Conservation (phyloP, 306 rosid species). For the Mimosa pudica region DNA sequence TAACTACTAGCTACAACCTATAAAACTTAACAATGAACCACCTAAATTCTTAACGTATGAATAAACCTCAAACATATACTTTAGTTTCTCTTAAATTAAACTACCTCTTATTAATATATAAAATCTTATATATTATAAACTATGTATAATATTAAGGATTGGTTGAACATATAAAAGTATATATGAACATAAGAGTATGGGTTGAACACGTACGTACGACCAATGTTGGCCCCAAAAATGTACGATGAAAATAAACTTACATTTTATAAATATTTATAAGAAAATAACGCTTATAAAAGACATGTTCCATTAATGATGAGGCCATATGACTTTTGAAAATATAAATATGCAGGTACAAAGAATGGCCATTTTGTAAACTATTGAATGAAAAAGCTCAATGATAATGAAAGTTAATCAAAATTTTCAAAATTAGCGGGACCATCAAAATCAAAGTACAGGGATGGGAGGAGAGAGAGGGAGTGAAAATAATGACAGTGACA, state of each 20-base stretch:
- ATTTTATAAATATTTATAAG: background rate
- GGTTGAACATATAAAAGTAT: too few relatives aligned
- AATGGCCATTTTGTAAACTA: background rate
- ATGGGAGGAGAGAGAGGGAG: constrained; percentile 27
- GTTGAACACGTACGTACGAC: background rate
- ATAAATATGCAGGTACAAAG: background rate
- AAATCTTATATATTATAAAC: too few relatives aligned
- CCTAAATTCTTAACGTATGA: too few relatives aligned
- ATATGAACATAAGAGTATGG: background rate
- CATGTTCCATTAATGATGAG: background rate
- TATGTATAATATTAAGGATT: too few relatives aligned
- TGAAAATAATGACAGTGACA: background rate
- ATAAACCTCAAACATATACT: too few relatives aligned
- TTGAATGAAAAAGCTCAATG: background rate
- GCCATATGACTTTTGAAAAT: background rate
- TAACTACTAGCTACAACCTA: too few relatives aligned
- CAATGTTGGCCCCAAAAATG: background rate
- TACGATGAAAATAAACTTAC: background rate
- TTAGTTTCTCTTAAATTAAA: too few relatives aligned
- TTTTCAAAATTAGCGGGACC: constrained; percentile 4
- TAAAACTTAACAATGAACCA: too few relatives aligned
- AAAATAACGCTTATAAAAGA: background rate
- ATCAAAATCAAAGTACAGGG: constrained; percentile 32
- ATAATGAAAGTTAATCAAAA: background rate
- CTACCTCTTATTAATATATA: too few relatives aligned